phyloP scores from a whole-genome alignment of 2,329 filamentous ascomycete genomes.

The Aspergillus tubingensis region DNA sequence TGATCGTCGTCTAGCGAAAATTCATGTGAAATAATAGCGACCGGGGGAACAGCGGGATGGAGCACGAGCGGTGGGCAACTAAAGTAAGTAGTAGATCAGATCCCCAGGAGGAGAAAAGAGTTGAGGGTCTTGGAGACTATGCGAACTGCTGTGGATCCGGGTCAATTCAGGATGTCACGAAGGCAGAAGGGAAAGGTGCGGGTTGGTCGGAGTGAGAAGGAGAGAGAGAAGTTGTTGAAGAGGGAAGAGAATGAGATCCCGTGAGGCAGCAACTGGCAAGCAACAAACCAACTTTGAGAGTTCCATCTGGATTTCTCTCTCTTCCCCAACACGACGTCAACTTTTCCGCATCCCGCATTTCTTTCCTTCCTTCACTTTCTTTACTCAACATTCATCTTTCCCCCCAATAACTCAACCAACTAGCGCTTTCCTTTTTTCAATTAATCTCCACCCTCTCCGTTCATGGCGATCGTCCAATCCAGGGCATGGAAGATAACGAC shows the following conservation, averaged over 20 bases:
- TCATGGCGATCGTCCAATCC: conserved; percentile 35
- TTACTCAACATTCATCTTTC: not conserved
- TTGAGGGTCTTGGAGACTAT: too few relatives aligned
- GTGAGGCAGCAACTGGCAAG: conserved; percentile 16
- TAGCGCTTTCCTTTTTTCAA: not conserved
- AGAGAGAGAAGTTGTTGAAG: not conserved
- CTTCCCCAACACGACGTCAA: conserved; percentile 7
- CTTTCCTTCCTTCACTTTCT: not conserved
- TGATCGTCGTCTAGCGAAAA: conserved; percentile 27
- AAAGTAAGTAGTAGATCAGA: not conserved
- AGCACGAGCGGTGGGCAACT: not conserved
- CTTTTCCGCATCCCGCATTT: conserved; percentile 10
- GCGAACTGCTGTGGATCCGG: not conserved
- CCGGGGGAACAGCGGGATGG: conserved; percentile 24
- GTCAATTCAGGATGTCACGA: conserved; percentile 1
- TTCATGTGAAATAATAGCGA: conserved; percentile 38
- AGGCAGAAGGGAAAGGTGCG: conserved; percentile 12
- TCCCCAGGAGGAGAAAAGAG: not conserved
- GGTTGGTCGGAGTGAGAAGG: conserved; percentile 6
- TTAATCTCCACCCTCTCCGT: conserved; percentile 14
- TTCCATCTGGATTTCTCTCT: conserved; percentile 7
- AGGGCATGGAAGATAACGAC: conserved; percentile 51
- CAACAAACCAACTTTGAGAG: too few relatives aligned
- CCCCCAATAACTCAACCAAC: not conserved
- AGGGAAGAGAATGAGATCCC: conserved; percentile 7